Base-by-base conservation (phyloP, 495 filamentous ascomycete genomes). In the Jackrogersella multiformis region DNA sequence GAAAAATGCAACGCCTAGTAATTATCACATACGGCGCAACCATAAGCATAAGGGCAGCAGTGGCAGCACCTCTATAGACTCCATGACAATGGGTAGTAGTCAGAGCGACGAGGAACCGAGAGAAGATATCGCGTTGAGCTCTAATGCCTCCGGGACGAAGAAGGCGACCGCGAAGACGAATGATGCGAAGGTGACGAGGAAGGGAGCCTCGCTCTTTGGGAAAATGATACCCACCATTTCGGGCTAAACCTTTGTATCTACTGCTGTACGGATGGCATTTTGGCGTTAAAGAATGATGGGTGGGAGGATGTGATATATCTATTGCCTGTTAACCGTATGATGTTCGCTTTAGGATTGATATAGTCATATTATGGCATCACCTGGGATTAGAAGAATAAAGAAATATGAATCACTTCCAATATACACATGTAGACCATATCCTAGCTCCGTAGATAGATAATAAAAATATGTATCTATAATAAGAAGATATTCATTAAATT, bases 71-170 rank as follows among this genome's bases (percentile, higher is more conserved):
- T 77, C 76, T 1, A 69, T 71, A 1, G 75, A 77, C 13, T 74
- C 74, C 28, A 72, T 77, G 71, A 77, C 75, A 7, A 70, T 73
- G 36, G 75, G 76, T 1, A 73, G 71, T 45, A 78, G 70, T 28
- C 68, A 68, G 20, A 73, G 67, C 48, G 76, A 73, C 36, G 73
- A 63, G 2, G 67, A 70, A 10, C 48, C 38, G 3, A 71, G 63
- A 32, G 70, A 73, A 28, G 69, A 72, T 2, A 41, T 44, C 9
- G 30, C 42, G 20, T 35, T 39, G 16, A 28, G 15, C 15, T 18
- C n/a, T 15, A 20, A 18, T 21, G 15, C 38, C n/a, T 28, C 26
- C 0, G 32, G n/a, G 16, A 10, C 7, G n/a, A 62, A 41, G 35
- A 65, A 55, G 46, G 35, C 26, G 5, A 3, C 35, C 10, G 8